These are phyloP conservation scores for Saturnispora zaruensis DNA, from an alignment of 805 yeast species.

Conservation along the genomic window DNA sequence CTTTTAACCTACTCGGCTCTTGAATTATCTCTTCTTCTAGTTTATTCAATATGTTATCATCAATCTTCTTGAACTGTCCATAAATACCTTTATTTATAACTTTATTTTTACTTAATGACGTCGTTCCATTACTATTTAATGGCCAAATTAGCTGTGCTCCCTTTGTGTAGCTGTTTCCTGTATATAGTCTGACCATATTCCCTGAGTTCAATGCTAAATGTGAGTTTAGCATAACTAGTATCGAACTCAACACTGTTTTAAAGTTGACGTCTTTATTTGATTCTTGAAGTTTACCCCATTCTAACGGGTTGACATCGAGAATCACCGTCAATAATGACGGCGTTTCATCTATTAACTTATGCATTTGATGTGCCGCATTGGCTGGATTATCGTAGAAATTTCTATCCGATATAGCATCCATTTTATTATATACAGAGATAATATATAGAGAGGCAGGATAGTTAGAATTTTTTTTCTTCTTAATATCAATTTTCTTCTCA, in stretches of 20 bases:
- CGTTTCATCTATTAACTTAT: constrained; percentile 42
- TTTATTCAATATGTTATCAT: constrained; percentile 59
- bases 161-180: constrained; percentile 48
- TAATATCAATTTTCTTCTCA: no score
- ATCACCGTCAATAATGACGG: constrained; percentile 77
- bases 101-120: background rate
- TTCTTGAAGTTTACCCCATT: constrained; percentile 42
- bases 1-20: constrained; percentile 19
- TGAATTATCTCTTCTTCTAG: constrained; percentile 39
- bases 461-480: background rate
- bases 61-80: constrained; percentile 73
- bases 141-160: constrained; percentile 74
- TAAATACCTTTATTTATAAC: constrained; percentile 60
- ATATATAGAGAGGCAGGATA: background rate
- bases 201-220: constrained; percentile 80
- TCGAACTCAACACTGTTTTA: constrained; percentile 51
- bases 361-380: constrained; percentile 13
- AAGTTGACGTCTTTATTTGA: constrained; percentile 37
- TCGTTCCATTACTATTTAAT: constrained; percentile 11
- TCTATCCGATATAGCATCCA: constrained; percentile 65
- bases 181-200: constrained; percentile 74
- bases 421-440: constrained; percentile 16
- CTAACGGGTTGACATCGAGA: constrained; percentile 66
- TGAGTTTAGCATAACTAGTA: constrained; percentile 74
- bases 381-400: constrained; percentile 31